Conservation (phyloP, 306 rosid species). For the Carpinus viminea region DNA sequence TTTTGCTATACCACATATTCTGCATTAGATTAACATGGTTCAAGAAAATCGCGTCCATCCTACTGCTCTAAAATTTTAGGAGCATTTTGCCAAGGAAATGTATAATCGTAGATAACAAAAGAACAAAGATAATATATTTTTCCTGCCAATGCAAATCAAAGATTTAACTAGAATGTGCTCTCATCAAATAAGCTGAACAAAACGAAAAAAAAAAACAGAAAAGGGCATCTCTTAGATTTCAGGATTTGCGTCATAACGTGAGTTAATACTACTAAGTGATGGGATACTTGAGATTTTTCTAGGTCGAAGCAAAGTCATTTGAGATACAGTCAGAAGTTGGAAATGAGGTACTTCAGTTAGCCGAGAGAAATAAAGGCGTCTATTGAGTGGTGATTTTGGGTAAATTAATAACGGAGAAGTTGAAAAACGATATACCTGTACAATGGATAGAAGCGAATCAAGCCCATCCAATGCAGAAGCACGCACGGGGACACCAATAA, state of each 20-base stretch:
- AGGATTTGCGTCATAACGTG: background rate
- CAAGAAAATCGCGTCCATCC: background rate
- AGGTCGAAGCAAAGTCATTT: no score
- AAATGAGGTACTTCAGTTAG: no score
- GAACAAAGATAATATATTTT: background rate
- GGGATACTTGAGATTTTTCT: no score
- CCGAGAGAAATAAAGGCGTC: no score
- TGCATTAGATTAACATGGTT: background rate
- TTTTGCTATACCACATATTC: background rate
- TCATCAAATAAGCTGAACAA: background rate
- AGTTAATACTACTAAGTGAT: no score
- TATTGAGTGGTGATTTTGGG: no score
- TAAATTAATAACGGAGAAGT: background rate
- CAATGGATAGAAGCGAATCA: conserved; percentile 86
- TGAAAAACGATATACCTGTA: conserved; percentile 54
- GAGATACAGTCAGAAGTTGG: no score
- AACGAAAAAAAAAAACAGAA: background rate
- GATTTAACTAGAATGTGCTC: background rate
- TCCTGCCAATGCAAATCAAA: background rate
- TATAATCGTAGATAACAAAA: background rate
- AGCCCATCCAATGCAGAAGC: conserved; percentile 76
- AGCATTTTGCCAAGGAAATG: background rate
- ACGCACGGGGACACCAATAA: conserved; percentile 90
- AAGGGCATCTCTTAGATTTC: background rate
- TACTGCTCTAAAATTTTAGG: background rate